Percentiles rank a stretch among this genome's conserved stretches.
Conservation (phyloP, 2,329 filamentous ascomycete genomes). For the Clarireedia monteithiana region DNA sequence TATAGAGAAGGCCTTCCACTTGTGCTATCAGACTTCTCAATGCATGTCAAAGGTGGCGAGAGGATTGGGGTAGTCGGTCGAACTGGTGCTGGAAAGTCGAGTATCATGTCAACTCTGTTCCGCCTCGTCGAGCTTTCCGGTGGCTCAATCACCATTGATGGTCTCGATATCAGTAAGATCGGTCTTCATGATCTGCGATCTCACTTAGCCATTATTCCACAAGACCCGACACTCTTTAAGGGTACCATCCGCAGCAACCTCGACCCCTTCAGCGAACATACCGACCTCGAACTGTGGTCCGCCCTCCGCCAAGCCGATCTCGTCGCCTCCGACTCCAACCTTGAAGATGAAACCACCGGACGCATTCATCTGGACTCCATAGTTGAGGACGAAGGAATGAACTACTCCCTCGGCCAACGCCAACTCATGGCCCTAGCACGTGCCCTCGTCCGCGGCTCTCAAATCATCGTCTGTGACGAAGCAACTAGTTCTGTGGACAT, state of each 20-base stretch:
- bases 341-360: slow-evolving; percentile 32
- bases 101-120: slow-evolving; percentile 78
- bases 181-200: slow-evolving; percentile 70
- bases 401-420: slow-evolving; percentile 90
- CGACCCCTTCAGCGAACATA: slow-evolving; percentile 73
- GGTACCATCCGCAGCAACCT: slow-evolving; percentile 74
- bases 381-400: slow-evolving; percentile 91
- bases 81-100: slow-evolving; percentile 76
- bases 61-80: slow-evolving; percentile 75
- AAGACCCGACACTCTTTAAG: slow-evolving; percentile 76
- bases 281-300: slow-evolving; percentile 69
- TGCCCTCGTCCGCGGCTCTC: slow-evolving; percentile 76
- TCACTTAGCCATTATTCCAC: slow-evolving; percentile 73
- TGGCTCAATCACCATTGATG: slow-evolving; percentile 57
- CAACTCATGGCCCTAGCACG: slow-evolving; percentile 93
- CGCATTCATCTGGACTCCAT: slow-evolving; percentile 75
- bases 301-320: slow-evolving; percentile 72
- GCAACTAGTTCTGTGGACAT: slow-evolving; percentile 91
- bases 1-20: slow-evolving; percentile 66
- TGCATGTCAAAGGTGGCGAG: slow-evolving; percentile 69
- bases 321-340: slow-evolving; percentile 40
- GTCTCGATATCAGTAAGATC: slow-evolving; percentile 62
- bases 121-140: slow-evolving; percentile 60
- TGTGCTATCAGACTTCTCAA: slow-evolving; percentile 61
- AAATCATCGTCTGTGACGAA: slow-evolving; percentile 96